phyloP scores from a whole-genome alignment of 176 grass and related monocot genomes.

The Carex pumila region DNA sequence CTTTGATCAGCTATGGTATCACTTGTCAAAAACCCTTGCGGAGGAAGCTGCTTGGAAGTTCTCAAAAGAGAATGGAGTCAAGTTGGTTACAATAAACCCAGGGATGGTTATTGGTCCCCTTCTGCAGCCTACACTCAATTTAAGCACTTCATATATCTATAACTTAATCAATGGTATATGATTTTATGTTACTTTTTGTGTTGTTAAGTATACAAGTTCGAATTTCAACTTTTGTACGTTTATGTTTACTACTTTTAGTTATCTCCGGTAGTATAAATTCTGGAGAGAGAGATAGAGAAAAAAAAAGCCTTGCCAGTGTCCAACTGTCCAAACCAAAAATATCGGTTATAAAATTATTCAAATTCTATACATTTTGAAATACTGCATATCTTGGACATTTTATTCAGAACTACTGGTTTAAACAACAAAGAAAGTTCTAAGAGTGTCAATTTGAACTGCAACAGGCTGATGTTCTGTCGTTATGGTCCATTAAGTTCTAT shows the following conservation, averaged over 20 bases:
- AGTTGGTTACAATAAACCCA: constrained; percentile 17
- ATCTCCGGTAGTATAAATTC: background rate
- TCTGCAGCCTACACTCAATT: background rate
- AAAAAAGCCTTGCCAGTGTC: background rate
- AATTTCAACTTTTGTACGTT: background rate
- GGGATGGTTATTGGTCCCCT: constrained; percentile 28
- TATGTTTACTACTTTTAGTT: background rate
- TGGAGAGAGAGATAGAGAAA: background rate
- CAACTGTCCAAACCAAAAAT: background rate
- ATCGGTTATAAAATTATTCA: background rate
- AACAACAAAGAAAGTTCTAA: background rate
- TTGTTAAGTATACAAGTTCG: background rate
- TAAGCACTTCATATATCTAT: background rate
- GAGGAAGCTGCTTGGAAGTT: constrained; percentile 28
- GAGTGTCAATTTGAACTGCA: background rate
- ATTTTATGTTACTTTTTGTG: background rate
- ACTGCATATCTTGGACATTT: background rate
- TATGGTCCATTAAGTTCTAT: background rate
- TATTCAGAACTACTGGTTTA: background rate
- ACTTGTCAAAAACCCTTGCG: constrained; percentile 19
- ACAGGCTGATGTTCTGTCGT: background rate
- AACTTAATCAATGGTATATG: background rate
- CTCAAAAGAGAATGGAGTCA: constrained; percentile 16
- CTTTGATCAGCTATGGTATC: constrained; percentile 23
- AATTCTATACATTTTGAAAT: background rate